phyloP scores from a whole-genome alignment of 1,284 basidiomycete genomes.

The Moniliophthora roreri region DNA sequence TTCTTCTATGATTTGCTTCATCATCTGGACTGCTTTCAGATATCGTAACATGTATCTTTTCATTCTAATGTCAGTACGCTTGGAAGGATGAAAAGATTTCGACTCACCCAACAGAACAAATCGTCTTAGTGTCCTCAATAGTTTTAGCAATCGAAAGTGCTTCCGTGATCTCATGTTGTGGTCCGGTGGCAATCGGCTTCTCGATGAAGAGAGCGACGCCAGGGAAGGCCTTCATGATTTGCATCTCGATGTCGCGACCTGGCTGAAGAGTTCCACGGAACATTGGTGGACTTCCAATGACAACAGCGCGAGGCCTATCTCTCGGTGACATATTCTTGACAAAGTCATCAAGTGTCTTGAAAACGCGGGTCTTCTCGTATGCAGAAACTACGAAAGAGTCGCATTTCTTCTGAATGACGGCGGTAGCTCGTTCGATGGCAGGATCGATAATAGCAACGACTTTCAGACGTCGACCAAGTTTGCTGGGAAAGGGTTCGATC shows the following conservation, averaged over 20 bases:
- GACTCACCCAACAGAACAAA: slow-evolving; percentile 87
- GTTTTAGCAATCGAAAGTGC: slow-evolving; percentile 66
- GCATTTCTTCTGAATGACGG: slow-evolving; percentile 88
- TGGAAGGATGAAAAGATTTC: too few species aligned
- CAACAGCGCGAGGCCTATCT: slow-evolving; percentile 72
- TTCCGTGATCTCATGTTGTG: slow-evolving; percentile 66
- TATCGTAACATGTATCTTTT: slow-evolving; percentile 90
- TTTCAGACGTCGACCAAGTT: slow-evolving; percentile 95
- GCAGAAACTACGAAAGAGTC: slow-evolving; percentile 93
- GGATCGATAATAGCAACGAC: slow-evolving; percentile 96
- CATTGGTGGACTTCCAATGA: slow-evolving; percentile 92
- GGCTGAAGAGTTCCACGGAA: slow-evolving; percentile 82
- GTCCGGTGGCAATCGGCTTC: slow-evolving; percentile 91
- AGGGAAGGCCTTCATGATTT: slow-evolving; percentile 89
- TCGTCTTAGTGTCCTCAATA: slow-evolving; percentile 68
- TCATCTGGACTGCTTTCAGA: slow-evolving; percentile 93
- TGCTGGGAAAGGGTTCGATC: slow-evolving; percentile 48
- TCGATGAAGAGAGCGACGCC: slow-evolving; percentile 92
- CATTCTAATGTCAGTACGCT: background rate
- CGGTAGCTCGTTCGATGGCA: slow-evolving; percentile 76
- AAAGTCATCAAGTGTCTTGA: slow-evolving; percentile 88
- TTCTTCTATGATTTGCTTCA: slow-evolving; percentile 96
- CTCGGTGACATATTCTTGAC: slow-evolving; percentile 64
- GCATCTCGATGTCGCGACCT: slow-evolving; percentile 87
- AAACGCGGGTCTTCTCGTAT: slow-evolving; percentile 90